Percentiles rank a stretch among this genome's conserved stretches.
Evolutionary conservation across 2,329 filamentous ascomycete genomes (phyloP).

Genomic region (Ceratocystis smalleyi): DNA sequence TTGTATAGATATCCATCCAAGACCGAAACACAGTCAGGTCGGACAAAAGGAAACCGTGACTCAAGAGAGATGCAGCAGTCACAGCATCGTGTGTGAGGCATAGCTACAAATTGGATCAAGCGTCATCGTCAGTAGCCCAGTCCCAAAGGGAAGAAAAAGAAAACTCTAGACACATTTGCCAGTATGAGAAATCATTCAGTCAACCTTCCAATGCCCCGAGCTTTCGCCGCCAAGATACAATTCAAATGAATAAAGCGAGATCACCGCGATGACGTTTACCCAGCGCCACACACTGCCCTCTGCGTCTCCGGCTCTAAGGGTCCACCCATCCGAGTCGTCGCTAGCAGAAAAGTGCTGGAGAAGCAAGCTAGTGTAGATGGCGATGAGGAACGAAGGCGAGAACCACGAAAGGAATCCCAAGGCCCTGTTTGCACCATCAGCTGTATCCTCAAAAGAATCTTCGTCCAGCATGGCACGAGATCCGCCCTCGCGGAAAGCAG

Average conservation of each 20-base stretch:
- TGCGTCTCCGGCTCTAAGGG: conserved; percentile 61
- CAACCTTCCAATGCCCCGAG: conserved; percentile 87
- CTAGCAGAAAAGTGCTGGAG: conserved; percentile 87
- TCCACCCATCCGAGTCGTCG: conserved; percentile 62
- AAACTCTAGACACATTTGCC: conserved; percentile 14
- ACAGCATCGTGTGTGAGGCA: not conserved
- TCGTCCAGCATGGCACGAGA: conserved; percentile 71
- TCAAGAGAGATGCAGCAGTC: not conserved
- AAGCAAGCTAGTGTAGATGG: conserved; percentile 87
- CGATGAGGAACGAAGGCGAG: conserved; percentile 82
- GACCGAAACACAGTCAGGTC: not conserved
- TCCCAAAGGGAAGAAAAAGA: not conserved
- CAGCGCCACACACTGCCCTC: conserved; percentile 84
- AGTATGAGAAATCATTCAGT: conserved; percentile 37
- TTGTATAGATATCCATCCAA: not conserved
- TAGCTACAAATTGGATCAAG: not conserved
- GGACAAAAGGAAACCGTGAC: not conserved
- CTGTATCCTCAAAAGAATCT: conserved; percentile 61
- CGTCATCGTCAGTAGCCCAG: not conserved
- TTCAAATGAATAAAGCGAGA: conserved; percentile 81
- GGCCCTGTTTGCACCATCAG: conserved; percentile 64
- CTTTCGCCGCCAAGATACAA: conserved; percentile 74
- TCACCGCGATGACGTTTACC: conserved; percentile 80
- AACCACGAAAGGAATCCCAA: conserved; percentile 83
- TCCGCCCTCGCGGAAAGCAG: conserved; percentile 75